These are phyloP conservation scores for Borovskyia barvae DNA, from an alignment of 208 protist species.

Conservation along the genomic window DNA sequence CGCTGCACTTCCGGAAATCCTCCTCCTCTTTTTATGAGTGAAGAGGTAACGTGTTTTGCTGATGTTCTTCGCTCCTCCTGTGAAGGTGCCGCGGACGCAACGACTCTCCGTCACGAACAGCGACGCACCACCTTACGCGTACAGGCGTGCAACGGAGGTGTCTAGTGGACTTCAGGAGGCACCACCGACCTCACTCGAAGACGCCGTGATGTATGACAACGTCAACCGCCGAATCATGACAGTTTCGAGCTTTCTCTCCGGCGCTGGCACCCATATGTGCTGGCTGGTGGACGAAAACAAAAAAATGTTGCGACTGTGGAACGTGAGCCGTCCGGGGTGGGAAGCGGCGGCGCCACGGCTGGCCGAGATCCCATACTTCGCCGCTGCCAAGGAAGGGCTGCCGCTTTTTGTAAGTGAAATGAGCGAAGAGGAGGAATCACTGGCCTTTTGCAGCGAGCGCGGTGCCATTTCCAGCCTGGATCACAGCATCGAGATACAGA, in stretches of 20 bases:
- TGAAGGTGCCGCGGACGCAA: constrained; percentile 78
- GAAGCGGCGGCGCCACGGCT: constrained; percentile 46
- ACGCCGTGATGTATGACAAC: constrained; percentile 9
- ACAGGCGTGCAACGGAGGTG: constrained; percentile 15
- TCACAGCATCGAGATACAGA: constrained; percentile 72
- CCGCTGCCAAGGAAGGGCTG: constrained; percentile 45
- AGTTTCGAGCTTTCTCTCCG: constrained; percentile 51
- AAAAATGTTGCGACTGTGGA: constrained; percentile 68
- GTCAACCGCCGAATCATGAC: not conserved
- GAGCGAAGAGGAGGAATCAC: constrained; percentile 50
- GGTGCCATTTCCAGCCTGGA: constrained; percentile 80
- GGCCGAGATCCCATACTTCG: constrained; percentile 67
- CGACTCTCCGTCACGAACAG: constrained; percentile 26
- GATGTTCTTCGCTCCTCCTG: constrained; percentile 51
- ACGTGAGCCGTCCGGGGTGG: constrained; percentile 49
- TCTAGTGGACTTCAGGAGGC: constrained; percentile 5
- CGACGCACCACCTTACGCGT: constrained; percentile 7
- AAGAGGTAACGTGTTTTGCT: no score
- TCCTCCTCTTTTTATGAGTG: no score
- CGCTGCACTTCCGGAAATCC: no score
- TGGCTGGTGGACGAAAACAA: constrained; percentile 78
- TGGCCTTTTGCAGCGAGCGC: constrained; percentile 76
- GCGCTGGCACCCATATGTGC: constrained; percentile 61
- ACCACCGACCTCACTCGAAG: constrained; percentile 18
- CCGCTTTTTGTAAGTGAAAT: constrained; percentile 81